Evolutionary conservation across 805 yeast genomes (phyloP).

Genomic region (Yamadazyma paraphyllophila): DNA sequence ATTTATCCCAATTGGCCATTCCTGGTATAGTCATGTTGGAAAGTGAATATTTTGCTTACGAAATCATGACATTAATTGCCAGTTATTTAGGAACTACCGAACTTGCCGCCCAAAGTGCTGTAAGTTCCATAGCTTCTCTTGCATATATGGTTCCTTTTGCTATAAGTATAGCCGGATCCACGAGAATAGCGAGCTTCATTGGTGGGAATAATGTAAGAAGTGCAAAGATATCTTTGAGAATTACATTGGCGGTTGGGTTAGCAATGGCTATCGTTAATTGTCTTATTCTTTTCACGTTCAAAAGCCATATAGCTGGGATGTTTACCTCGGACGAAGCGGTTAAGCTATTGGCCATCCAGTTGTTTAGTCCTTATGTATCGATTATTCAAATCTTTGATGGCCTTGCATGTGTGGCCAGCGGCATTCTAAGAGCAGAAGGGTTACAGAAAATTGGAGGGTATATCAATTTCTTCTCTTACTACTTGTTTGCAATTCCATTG

Average conservation of each 20-base stretch:
- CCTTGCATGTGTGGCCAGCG: conserved; percentile 67
- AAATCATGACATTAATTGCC: conserved; percentile 45
- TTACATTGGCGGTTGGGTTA: conserved; percentile 31
- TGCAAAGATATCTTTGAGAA: conserved; percentile 34
- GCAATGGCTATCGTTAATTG: conserved; percentile 39
- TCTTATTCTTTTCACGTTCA: conserved; percentile 43
- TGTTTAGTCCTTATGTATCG: conserved; percentile 62
- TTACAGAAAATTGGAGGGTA: conserved; percentile 70
- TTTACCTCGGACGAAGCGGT: conserved; percentile 67
- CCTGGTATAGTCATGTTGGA: conserved; percentile 48
- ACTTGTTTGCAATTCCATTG: conserved; percentile 66
- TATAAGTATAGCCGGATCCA: conserved; percentile 43
- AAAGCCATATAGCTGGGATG: conserved; percentile 49
- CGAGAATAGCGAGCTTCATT: conserved; percentile 44
- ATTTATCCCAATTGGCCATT: conserved; percentile 35
- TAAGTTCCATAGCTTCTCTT: conserved; percentile 45
- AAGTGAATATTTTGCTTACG: conserved; percentile 46
- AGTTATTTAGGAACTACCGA: conserved; percentile 48
- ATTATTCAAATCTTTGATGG: conserved; percentile 69
- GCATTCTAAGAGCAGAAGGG: conserved; percentile 74
- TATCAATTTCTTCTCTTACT: conserved; percentile 68
- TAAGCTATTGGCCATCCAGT: conserved; percentile 44
- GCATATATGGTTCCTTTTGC: conserved; percentile 48
- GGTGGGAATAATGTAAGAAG: conserved; percentile 42
- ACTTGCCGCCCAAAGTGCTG: conserved; percentile 52